Evolutionary conservation across 2,329 filamentous ascomycete species (phyloP).

Genomic region (Stachybotrys chlorohalonatus): DNA sequence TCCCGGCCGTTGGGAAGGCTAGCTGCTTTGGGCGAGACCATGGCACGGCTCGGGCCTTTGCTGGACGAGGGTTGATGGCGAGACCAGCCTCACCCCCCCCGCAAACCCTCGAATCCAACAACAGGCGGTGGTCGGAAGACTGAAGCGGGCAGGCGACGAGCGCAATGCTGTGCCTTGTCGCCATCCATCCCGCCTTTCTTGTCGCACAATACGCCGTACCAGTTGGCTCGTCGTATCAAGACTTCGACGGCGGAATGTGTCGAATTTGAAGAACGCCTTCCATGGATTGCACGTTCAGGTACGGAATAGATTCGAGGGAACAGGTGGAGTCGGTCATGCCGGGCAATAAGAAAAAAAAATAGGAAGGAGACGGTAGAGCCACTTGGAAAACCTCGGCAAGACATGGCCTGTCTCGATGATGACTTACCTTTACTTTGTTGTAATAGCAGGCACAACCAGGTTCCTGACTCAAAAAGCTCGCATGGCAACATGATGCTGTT

Average conservation of each 20-base stretch:
- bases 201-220: too few species aligned
- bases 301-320: background rate
- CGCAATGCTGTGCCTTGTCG: too few species aligned
- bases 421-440: background rate
- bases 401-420: background rate
- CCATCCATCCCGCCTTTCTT: too few species aligned
- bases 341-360: background rate
- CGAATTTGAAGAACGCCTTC: too few species aligned
- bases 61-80: background rate
- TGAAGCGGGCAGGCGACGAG: background rate
- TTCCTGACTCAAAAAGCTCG: background rate
- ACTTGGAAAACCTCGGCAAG: background rate
- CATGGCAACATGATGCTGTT: background rate
- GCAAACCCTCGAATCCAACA: background rate
- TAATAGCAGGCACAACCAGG: background rate
- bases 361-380: background rate
- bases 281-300: too few species aligned
- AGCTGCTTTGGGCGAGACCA: background rate
- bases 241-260: too few species aligned
- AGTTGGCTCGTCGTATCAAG: too few species aligned
- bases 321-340: background rate
- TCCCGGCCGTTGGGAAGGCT: background rate
- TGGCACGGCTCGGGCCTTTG: background rate
- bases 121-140: background rate
- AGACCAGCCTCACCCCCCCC: background rate